Evolutionary conservation across 1,284 basidiomycete species (phyloP).

Genomic region (Singerocomus inundabilis): DNA sequence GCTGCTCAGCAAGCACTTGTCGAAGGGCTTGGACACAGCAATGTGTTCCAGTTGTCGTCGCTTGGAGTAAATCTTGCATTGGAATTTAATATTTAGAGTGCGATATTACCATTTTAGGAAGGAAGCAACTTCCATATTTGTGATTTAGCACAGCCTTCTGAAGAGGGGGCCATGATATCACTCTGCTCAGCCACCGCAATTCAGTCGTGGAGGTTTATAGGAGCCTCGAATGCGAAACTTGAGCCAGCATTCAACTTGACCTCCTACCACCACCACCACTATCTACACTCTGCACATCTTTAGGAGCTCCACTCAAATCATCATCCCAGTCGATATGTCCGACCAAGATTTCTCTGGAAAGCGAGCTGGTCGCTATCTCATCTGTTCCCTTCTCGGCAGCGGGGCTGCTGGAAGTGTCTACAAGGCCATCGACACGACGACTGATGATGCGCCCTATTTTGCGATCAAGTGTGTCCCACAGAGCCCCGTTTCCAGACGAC

Average conservation of each 20-base stretch:
- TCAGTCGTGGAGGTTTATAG: neutral
- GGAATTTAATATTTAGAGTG: no score
- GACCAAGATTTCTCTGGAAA: slow-evolving; percentile 11
- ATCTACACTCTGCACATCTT: no score
- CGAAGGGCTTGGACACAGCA: no score
- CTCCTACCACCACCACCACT: neutral
- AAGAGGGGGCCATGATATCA: no score
- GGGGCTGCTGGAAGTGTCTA: slow-evolving; percentile 17
- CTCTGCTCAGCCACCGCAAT: neutral
- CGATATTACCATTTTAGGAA: no score
- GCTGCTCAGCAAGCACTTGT: no score
- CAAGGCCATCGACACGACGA: slow-evolving; percentile 7
- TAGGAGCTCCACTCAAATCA: no score
- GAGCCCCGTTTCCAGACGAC: slow-evolving; percentile 46
- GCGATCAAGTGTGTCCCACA: slow-evolving; percentile 75
- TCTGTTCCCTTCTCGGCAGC: slow-evolving; percentile 7
- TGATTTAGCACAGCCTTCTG: no score
- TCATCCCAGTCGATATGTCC: no score
- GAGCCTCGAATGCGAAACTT: neutral
- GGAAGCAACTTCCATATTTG: no score
- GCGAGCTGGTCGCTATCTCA: slow-evolving; percentile 10
- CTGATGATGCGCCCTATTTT: slow-evolving; percentile 24
- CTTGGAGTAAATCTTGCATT: no score
- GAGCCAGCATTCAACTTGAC: neutral
- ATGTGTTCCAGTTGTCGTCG: no score